These are phyloP conservation scores for Hypoxylon trugodes DNA, from an alignment of 495 filamentous ascomycete genomes.

Conservation along the genomic window DNA sequence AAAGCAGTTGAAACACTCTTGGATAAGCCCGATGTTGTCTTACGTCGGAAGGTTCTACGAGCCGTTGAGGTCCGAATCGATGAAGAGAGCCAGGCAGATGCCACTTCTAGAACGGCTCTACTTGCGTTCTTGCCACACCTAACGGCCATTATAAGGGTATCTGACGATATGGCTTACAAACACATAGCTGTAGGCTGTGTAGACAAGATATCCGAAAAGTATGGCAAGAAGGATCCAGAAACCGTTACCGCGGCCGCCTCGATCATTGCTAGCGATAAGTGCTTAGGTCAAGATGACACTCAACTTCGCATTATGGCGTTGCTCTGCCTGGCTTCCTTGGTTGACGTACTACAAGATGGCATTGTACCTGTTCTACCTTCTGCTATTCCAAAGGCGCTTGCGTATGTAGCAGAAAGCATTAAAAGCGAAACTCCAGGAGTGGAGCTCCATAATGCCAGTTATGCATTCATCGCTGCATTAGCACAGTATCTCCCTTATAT, in stretches of 20 bases:
- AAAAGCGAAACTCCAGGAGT: conserved; percentile 58
- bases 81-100: conserved; percentile 70
- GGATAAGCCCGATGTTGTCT: conserved; percentile 70
- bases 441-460: conserved; percentile 81
- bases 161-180: conserved; percentile 75
- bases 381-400: conserved; percentile 73
- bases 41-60: conserved; percentile 80
- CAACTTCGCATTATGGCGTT: conserved; percentile 80
- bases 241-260: conserved; percentile 71
- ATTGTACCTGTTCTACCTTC: conserved; percentile 84
- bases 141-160: conserved; percentile 74
- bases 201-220: conserved; percentile 88
- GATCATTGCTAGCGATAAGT: conserved; percentile 77
- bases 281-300: conserved; percentile 75
- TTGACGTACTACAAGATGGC: conserved; percentile 83
- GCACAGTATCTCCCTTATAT: conserved; percentile 85
- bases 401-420: conserved; percentile 71
- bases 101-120: conserved; percentile 70
- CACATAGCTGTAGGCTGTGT: conserved; percentile 85
- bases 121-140: conserved; percentile 81
- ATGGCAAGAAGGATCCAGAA: conserved; percentile 83
- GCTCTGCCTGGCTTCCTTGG: conserved; percentile 86
- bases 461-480: conserved; percentile 78
- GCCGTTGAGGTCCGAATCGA: conserved; percentile 79
- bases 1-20: conserved; percentile 82